Percentiles rank a stretch among this genome's conserved stretches.
phyloP scores from a whole-genome alignment of 75 land plant species.

The Cunninghamia lanceolata region DNA sequence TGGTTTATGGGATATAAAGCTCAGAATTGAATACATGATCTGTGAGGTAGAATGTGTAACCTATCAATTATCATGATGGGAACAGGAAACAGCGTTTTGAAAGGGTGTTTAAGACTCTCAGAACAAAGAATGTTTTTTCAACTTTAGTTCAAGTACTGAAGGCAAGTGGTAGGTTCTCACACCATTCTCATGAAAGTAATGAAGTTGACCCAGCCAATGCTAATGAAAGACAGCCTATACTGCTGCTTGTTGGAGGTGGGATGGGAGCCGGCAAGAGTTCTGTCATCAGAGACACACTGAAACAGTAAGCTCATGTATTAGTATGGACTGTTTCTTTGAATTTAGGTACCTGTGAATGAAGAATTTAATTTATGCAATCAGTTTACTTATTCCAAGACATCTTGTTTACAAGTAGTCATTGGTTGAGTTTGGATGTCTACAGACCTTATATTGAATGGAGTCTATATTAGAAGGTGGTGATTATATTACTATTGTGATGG shows the following conservation, averaged over 20 bases:
- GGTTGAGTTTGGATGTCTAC: background rate
- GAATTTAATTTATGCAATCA: background rate
- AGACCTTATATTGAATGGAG: background rate
- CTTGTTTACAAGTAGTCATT: background rate
- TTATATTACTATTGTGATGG: background rate
- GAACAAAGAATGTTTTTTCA: conserved; percentile 59
- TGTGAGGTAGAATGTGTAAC: background rate
- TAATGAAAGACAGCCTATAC: conserved; percentile 22
- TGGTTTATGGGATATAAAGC: background rate
- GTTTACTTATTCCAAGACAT: background rate
- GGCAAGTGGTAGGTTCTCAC: conserved; percentile 33
- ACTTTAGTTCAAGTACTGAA: conserved; percentile 73
- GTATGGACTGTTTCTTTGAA: background rate
- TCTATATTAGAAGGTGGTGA: background rate
- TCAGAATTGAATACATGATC: background rate
- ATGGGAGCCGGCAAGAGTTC: conserved; percentile 58
- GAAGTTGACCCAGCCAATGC: conserved; percentile 10
- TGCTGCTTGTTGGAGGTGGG: conserved; percentile 43
- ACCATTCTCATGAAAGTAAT: conserved; percentile 10
- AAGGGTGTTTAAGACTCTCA: conserved; percentile 54
- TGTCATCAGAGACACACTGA: conserved; percentile 48
- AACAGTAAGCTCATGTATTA: background rate
- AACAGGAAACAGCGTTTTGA: conserved; percentile 71
- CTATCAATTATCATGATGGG: background rate
- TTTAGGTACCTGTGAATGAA: background rate